Evolutionary conservation across 768 basidiomycete species (phyloP), one percentile per base, ranked within the genome.

Genomic region (Lepiota brunneoincarnata): DNA sequence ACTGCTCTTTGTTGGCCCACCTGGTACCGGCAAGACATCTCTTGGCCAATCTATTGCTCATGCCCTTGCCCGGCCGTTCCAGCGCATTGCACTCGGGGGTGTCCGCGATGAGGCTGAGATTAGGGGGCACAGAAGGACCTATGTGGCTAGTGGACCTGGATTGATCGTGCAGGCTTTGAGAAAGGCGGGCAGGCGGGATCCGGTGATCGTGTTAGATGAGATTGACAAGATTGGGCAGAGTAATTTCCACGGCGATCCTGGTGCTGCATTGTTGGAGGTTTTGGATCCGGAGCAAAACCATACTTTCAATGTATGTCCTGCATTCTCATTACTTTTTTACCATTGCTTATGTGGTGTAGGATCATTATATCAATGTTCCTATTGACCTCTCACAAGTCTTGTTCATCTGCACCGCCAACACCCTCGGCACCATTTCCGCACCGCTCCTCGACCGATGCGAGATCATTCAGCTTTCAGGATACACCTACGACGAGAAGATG

Each of bases 281-380:
- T 76, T 98, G 49, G 95, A 97, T 65, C 95, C 95, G 0, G 95
- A 97, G 66, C 93, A 96, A 68, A 95, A 94, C 58, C 81, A 89
- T 63, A 77, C 82, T 0, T 91, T 91, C 64, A 89, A 87, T 64
- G 89, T 85, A 48, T 57, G 80, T 67, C 40, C 21, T 53, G n/a
- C 21, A 9, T 42, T 49, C 24, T 2, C 38, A 2, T 53, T 14
- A 15, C 20, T 17, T 15, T 17, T 31, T 31, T 6, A 34, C 45
- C 15, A 15, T 24, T 45, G 23, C 38, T 17, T 44, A 35, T 42
- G 23, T 49, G 49, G 0, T 66, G 26, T 62, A 91, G 83, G 94
- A 97, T 67, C 94, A 97, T 70, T 96, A 93, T 63, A 81, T 94
- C 64, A 92, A 93, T 56, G 85, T 91, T 9, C 91, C 92, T 1